These are phyloP conservation scores for Physcia stellaris DNA, from an alignment of 495 filamentous ascomycete species.

Conservation along the genomic window DNA sequence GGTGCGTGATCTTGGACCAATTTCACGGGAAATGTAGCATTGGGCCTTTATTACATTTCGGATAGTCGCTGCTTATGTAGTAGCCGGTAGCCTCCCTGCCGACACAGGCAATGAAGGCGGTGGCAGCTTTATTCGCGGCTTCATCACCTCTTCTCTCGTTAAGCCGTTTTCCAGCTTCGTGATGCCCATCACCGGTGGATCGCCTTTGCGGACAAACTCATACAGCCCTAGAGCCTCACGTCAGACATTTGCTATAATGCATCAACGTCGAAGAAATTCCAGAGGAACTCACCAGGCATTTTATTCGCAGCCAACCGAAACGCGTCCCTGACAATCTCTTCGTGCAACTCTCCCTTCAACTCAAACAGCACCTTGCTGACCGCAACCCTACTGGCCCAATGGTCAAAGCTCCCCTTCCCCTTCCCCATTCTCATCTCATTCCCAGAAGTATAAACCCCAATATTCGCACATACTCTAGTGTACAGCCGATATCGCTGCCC, in stretches of 20 bases:
- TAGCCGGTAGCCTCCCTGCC: slow-evolving; percentile 12
- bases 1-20: slow-evolving; percentile 32
- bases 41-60: background rate
- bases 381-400: slow-evolving; percentile 80
- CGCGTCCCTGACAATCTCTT: slow-evolving; percentile 86
- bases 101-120: slow-evolving; percentile 28
- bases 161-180: slow-evolving; percentile 79
- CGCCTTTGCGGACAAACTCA: slow-evolving; percentile 90
- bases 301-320: slow-evolving; percentile 92
- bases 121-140: slow-evolving; percentile 54
- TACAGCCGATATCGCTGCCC: slow-evolving; percentile 89
- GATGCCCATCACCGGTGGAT: slow-evolving; percentile 77
- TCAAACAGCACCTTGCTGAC: slow-evolving; percentile 87
- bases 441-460: slow-evolving; percentile 87
- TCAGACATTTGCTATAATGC: too few relatives aligned
- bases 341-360: slow-evolving; percentile 80
- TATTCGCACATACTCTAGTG: slow-evolving; percentile 77
- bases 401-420: slow-evolving; percentile 93
- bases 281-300: slow-evolving; percentile 74
- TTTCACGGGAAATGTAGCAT: too few relatives aligned
- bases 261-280: background rate
- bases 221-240: slow-evolving; percentile 79
- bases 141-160: slow-evolving; percentile 65
- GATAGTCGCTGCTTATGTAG: slow-evolving; percentile 5
- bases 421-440: slow-evolving; percentile 99